Percentiles rank a stretch among this genome's conserved stretches.
Conservation (phyloP, 164 flowering plant species). For the Magnolia changhungtana region DNA sequence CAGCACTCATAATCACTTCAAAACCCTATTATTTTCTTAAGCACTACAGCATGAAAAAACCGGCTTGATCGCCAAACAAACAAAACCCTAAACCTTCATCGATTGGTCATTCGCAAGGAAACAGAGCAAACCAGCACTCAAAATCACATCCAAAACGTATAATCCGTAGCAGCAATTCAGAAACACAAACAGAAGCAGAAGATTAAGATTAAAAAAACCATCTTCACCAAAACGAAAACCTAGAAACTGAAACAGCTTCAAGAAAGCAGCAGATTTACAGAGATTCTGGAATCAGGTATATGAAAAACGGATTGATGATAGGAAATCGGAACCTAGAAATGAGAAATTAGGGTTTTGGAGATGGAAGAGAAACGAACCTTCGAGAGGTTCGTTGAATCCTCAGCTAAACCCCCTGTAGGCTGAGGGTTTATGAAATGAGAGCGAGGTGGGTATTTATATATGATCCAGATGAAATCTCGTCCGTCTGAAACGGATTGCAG, state of each 20-base stretch:
- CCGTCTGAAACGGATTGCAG: neutral
- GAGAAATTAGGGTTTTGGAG: neutral
- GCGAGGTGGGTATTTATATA: neutral
- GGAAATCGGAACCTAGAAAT: neutral
- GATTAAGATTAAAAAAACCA: neutral
- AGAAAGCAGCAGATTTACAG: neutral
- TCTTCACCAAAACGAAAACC: neutral
- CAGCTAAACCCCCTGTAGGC: conserved; percentile 9
- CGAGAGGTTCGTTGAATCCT: neutral
- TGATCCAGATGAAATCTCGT: neutral
- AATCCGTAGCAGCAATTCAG: neutral
- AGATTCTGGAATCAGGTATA: neutral
- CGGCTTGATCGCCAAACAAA: too few species aligned
- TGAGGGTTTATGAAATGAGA: neutral
- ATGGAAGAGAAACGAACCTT: conserved; percentile 5
- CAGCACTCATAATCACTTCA: too few species aligned
- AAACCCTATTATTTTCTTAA: too few species aligned
- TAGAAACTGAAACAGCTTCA: neutral
- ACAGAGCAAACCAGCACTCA: neutral
- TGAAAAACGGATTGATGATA: neutral
- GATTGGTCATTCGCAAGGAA: neutral
- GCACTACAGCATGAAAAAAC: too few species aligned
- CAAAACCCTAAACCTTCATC: too few species aligned
- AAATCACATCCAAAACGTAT: too few species aligned
- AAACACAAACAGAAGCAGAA: neutral